Evolutionary conservation across 768 basidiomycete genomes (phyloP), one percentile per base, ranked within the genome.

Genomic region (Suillus cothurnatus): DNA sequence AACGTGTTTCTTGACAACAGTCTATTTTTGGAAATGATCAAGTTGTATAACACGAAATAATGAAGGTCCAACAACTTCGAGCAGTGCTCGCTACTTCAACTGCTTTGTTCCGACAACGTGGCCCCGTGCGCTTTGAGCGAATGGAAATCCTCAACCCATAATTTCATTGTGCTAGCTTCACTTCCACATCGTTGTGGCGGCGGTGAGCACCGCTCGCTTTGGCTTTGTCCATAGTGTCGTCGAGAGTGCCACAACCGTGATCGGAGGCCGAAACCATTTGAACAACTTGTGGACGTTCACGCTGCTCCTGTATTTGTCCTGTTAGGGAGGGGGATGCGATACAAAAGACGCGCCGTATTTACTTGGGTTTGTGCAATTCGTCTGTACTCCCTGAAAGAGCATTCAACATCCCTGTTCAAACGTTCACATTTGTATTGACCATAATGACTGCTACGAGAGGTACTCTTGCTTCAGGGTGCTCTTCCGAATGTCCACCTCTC

Each of bases 181-280:
- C 53, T 14, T 23, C 65, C 67, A 62, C 59, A 71, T 66, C 66
- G 68, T 32, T 62, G 66, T 66, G 59, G 70, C 39, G 61, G 61
- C 63, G 61, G 61, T 67, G 61, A 41, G 38, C 47, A 32, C 58
- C 52, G 52, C 63, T 31, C 38, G 59, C 71, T 77, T 74, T 77
- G 68, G 59, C 70, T 77, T 75, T 75, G 68, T 74, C 49, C 56
- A 34, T 39, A 36, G 57, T 61, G 55, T 15, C 71, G 67, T 77
- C 55, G 53, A 32, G 58, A 43, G 56, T 58, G 55, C 23, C 36
- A 59, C 62, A 61, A 65, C 32, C 49, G 53, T 39, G 26, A 66
- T 34, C 67, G 34, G 49, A 47, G 57, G 67, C 61, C 76, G 72
- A 73, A 69, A 53, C 70, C 45, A 21, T 32, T 62, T 64, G 58